Evolutionary conservation across 2,329 filamentous ascomycete species (phyloP), one percentile per base, ranked within the genome.

Genomic region (Nannizzia gypsea): DNA sequence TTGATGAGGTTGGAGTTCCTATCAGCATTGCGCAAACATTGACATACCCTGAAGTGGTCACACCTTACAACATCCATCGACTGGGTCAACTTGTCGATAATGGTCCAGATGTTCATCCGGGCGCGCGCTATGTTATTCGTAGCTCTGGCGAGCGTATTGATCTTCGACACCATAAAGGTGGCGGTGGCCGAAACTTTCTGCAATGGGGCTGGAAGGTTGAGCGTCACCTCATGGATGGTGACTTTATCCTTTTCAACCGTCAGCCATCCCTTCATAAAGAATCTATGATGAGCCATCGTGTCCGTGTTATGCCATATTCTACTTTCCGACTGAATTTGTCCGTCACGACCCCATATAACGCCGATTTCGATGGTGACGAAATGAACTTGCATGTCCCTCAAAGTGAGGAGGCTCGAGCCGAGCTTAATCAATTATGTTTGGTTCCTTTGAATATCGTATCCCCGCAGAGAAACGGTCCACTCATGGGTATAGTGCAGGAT

Each of bases 341-440:
- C 0, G 93, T 99, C 70, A 99, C 95, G 0, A 95, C 91, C 28
- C 93, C 93, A 0, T 99, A 99, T 80, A 99, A 99, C 77, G 93
- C 93, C 68, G 93, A 99, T 88, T 99, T 99, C 77, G 93, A 99
- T 71, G 93, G 93, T 77, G 93, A 99, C 73, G 93, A 99, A 76
- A 99, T 99, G 93, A 99, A 99, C 72, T 84, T 99, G 77, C 93
- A 99, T 82, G 95, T 99, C 58, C 95, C 93, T 3, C 93, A 99
- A 71, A 93, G 89, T 40, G 91, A 99, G 71, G 95, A 99, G 74
- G 95, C 95, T 36, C 88, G 93, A 62, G 90, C 95, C 52, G 93
- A 99, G 74, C 84, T 99, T 67, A 89, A 85, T 73, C 87, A 97
- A 71, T 83, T 99, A 13, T 97, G 92, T 73, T 87, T 97, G 82